Conservation (phyloP, 352 stramenopile species). For the Phytopythium sindhum region DNA sequence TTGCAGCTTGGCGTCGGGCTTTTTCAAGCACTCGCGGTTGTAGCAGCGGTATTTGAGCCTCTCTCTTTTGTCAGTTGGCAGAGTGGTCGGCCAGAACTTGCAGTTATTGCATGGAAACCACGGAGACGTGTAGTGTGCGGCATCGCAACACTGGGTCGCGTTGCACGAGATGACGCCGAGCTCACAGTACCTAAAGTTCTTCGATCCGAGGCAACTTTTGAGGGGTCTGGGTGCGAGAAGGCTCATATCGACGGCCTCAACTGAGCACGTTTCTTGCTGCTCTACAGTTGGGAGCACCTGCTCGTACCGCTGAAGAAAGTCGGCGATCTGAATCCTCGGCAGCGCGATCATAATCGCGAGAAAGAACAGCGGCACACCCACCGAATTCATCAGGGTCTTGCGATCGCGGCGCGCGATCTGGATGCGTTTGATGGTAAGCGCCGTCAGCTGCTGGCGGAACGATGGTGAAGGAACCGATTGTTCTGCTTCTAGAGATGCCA, state of each 20-base stretch:
- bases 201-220: constrained; percentile 1
- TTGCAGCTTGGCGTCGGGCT: constrained; percentile 58
- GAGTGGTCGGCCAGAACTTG: background rate
- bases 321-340: constrained; percentile 54
- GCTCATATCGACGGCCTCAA: constrained; percentile 19
- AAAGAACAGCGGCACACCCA: constrained; percentile 63
- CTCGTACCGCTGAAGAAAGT: constrained; percentile 17
- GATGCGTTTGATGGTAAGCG: constrained; percentile 51
- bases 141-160: constrained; percentile 31
- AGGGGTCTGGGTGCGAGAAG: constrained; percentile 8
- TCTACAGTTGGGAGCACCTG: constrained; percentile 9
- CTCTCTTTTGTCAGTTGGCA: background rate
- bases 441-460: constrained; percentile 44
- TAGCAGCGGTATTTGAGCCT: constrained; percentile 20
- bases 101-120: constrained; percentile 41
- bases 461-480: constrained; percentile 10
- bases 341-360: constrained; percentile 45
- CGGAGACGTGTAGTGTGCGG: constrained; percentile 24
- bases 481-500: constrained; percentile 27
- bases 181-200: constrained; percentile 35
- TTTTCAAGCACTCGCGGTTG: constrained; percentile 41
- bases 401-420: constrained; percentile 61
- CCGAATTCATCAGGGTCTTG: constrained; percentile 54
- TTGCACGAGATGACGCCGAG: constrained; percentile 42
- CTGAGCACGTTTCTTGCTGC: constrained; percentile 24